Base-by-base conservation (phyloP, 257 asterid species). In the Scutellaria galericulata region DNA sequence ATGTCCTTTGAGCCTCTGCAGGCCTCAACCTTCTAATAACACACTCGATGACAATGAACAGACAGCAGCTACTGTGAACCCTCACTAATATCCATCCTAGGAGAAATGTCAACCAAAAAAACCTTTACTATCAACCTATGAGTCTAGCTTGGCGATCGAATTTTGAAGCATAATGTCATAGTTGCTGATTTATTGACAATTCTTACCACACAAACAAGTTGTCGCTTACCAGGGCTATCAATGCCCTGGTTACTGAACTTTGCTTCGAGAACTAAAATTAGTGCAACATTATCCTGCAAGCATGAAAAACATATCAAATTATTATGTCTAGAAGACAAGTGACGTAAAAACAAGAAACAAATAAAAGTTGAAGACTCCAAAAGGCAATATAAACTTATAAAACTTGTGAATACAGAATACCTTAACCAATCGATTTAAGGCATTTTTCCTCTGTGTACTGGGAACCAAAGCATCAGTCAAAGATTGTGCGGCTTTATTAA, bases 401-500 rank as follows among this genome's bases (percentile, higher is more conserved):
- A 54, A 22, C 37, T 13, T 46, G 37, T 9, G 64, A 67, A 59
- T 70, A 94, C 99, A 7, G 64, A 67, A 59, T 70, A 94, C 99
- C 97, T 91, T 91, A 42, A 94, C 87, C 89, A 94, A 76, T 58
- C 99, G 94, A 80, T 82, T 84, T 51, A 91, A 80, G 48, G 99
- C 97, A 77, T 74, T 78, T 80, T 94, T 89, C 86, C 85, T 94
- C 85, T 91, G 97, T 53, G 88, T 79, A 79, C 79, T 91, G 52
- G 99, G 93, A 81, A 88, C 85, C 71, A 87, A 63, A 67, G 96
- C 97, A 81, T 94, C 97, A 63, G 96, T 90, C 79, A 95, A 79
- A 75, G 99, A 90, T 79, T 95, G 99, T 13, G 98, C 99, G 68
- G 99, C 98, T 88, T 91, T 92, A 82, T 95, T 95, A 69, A 92